Evolutionary conservation across 2,329 filamentous ascomycete genomes (phyloP).

Genomic region (Aspergillus puulaauensis): DNA sequence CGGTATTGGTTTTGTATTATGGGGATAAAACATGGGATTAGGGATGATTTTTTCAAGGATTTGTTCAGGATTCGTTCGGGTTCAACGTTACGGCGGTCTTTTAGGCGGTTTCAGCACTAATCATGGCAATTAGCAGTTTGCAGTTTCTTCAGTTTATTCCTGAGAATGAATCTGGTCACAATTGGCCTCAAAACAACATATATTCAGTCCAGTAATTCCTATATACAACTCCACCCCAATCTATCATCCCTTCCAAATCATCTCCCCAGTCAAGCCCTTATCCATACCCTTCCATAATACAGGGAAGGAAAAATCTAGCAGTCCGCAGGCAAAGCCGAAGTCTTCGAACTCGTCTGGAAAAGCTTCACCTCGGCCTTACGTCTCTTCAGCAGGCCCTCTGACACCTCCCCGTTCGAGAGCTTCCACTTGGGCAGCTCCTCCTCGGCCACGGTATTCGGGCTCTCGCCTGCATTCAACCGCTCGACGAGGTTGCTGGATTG

Average conservation of each 20-base stretch:
- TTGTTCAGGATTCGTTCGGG: no score
- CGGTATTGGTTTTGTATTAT: background rate
- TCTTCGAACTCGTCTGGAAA: slow-evolving; percentile 25
- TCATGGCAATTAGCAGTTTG: no score
- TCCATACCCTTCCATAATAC: no score
- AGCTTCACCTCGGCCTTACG: slow-evolving; percentile 45
- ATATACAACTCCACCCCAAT: no score
- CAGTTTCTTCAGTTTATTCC: no score
- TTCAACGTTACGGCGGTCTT: background rate
- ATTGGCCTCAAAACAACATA: no score
- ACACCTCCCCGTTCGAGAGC: background rate
- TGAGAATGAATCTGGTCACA: no score
- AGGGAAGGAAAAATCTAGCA: background rate
- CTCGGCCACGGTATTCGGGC: slow-evolving; percentile 45
- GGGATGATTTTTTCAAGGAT: background rate
- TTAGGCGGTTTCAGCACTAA: background rate
- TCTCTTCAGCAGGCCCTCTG: background rate
- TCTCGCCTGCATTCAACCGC: slow-evolving; percentile 47
- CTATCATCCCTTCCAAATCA: no score
- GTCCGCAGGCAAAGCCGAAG: slow-evolving; percentile 5
- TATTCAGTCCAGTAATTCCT: no score
- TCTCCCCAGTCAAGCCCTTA: no score
- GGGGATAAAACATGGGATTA: background rate
- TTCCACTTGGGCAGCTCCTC: background rate
- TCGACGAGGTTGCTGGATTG: slow-evolving; percentile 42